Evolutionary conservation across 352 stramenopile genomes (phyloP), one percentile per base, ranked within the genome.

Genomic region (Phytopythium helicoides): DNA sequence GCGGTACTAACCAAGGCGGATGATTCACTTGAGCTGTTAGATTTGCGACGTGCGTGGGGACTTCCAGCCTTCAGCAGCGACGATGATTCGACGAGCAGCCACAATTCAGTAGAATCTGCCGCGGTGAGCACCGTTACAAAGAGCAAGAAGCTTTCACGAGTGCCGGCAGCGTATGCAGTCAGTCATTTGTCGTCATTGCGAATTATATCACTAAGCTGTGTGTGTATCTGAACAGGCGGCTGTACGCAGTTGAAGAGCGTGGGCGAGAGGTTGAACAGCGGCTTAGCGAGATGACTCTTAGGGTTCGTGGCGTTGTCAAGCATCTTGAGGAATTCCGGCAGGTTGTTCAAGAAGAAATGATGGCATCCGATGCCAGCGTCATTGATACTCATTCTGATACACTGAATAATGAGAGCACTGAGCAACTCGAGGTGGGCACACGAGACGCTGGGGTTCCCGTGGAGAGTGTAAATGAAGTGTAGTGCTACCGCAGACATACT

Each of bases 11-110:
- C 60, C 1, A 67, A 71, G 31, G 46, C 64, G 0, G 67, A 87
- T 49, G 62, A 79, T 26, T 45, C 60, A 4, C 56, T 73, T 14
- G 67, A 85, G 41, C 63, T 89, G 16, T 66, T 58, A 1, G 66
- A 71, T 38, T 58, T 89, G 35, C 74, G 76, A 34, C 74, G 64
- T 41, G 75, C 77, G 11, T 89, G 78, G 78, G 76, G 76, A 2
- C 46, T 86, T 16, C 28, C 15, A 37, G 15, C 6, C 35, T n/a
- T 28, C 16, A 25, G 16, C 21, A 10, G 9, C 21, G 10, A 23
- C 28, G 22, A 23, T 14, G 18, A 23, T 18, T 7, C 2, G 15
- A 35, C 23, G 7, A 49, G 23, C 41, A 19, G 33, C 11, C 26
- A 25, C 10, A 14, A 4, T 3, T 9, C 26, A 26, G 12, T 9